Base-by-base conservation (phyloP, 1,284 basidiomycete genomes). In the Cutaneotrichosporon sp. region DNA sequence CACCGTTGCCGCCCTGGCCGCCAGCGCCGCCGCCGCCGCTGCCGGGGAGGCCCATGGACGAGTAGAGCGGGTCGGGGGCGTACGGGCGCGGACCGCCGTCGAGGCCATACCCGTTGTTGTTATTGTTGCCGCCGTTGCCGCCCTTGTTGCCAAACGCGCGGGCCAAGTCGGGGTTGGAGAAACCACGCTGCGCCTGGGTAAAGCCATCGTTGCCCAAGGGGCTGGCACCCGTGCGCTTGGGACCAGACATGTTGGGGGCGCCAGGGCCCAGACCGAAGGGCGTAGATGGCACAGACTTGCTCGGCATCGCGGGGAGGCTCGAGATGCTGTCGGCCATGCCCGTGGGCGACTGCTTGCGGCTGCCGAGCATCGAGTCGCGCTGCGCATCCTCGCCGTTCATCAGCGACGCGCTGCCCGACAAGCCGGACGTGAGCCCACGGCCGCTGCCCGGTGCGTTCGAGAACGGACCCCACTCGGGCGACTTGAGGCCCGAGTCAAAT, bases 391-490 rank as follows among this genome's bases (percentile, higher is more conserved):
- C 76, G 35, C 46, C 61, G 34, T 58, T 56, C 34, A 78, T 78
- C 7, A 87, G 74, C 15, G 85, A 86, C 9, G 87, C 22, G 44
- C 46, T 88, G 8, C 85, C 46, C 81, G 49, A 82, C 79, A 54
- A 77, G 77, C 69, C 69, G 9, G 70, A 72, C 17, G 69, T 70
- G 35, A 68, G 54, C 10, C 56, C 56, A 17, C 63, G 52, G 15
- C 52, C 81, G 47, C 42, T 30, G 22, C 37, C 38, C 51, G 81
- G 76, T 45, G 79, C 78, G 50, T 82, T 80, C 49, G 82, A 80
- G 74, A 91, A 96, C 68, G 88, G 88, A 40, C 91, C 88, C 93
- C 93, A 97, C 71, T 97, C 91, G 3, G 90, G 90, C 1, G 86
- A 80, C 69, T 88, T 88, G 66, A 73, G 61, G 17, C 82, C 79